These are phyloP conservation scores for Uronychia binucleata DNA, from an alignment of 73 alveolate species.

Conservation along the genomic window DNA sequence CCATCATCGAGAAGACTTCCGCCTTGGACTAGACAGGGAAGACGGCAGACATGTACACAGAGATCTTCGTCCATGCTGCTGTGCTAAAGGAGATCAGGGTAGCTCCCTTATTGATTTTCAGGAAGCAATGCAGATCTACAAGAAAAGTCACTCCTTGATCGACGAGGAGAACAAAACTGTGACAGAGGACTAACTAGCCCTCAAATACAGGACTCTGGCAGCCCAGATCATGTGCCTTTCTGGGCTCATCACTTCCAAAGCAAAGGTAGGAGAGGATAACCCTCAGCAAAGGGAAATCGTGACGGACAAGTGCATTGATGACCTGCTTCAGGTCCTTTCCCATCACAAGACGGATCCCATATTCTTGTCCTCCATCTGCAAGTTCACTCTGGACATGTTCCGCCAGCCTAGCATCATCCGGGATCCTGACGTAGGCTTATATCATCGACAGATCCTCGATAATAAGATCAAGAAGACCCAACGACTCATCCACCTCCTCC, in stretches of 20 bases:
- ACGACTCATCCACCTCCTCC: constrained; percentile 39
- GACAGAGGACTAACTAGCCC: constrained; percentile 22
- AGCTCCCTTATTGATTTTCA: constrained; percentile 1
- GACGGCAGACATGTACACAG: constrained; percentile 44
- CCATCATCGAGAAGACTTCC: constrained; percentile 54
- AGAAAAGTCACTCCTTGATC: constrained; percentile 33
- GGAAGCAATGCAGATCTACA: constrained; percentile 43
- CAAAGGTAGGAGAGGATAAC: not conserved
- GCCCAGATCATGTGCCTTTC: constrained; percentile 54
- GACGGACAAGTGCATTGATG: constrained; percentile 34
- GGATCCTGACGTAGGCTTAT: constrained; percentile 24
- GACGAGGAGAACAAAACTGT: constrained; percentile 33
- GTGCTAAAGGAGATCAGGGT: constrained; percentile 39
- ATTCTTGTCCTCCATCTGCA: constrained; percentile 43
- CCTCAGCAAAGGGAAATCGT: constrained; percentile 16
- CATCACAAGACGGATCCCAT: constrained; percentile 60
- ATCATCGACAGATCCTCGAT: constrained; percentile 16
- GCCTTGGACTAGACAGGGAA: not conserved
- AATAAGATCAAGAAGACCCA: constrained; percentile 54
- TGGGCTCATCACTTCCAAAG: constrained; percentile 39
- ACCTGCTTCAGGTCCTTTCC: constrained; percentile 28
- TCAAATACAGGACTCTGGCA: constrained; percentile 44
- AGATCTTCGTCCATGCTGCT: constrained; percentile 18
- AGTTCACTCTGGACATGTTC: constrained; percentile 41
- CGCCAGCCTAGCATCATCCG: not conserved